Conservation (phyloP, 2,329 filamentous ascomycete genomes). For the Pestalotiopsis sp. region DNA sequence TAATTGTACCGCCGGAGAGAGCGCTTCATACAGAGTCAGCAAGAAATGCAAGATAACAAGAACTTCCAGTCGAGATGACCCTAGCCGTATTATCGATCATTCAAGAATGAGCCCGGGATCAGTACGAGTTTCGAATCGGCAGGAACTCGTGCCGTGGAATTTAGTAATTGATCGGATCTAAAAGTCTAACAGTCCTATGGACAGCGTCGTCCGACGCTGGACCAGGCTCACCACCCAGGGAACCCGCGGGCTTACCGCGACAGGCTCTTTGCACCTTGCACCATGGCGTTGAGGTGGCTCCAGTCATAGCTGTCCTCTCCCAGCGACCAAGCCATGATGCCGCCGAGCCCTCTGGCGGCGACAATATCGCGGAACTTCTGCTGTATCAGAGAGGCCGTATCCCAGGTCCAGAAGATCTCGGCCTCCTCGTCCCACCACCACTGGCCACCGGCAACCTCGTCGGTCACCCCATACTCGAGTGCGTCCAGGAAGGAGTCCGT, state of each 20-base stretch:
- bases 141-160: too few species aligned
- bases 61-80: too few species aligned
- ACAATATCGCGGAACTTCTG: slow-evolving; percentile 66
- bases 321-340: slow-evolving; percentile 76
- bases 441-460: slow-evolving; percentile 61
- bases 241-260: neutral
- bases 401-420: slow-evolving; percentile 74
- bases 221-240: neutral
- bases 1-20: neutral
- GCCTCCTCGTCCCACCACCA: slow-evolving; percentile 67
- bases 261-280: neutral
- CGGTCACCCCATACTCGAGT: slow-evolving; percentile 53
- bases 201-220: neutral
- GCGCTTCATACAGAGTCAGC: too few species aligned
- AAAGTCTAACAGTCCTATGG: neutral
- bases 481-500: slow-evolving; percentile 61
- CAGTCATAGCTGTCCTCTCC: slow-evolving; percentile 62
- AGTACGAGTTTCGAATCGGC: neutral
- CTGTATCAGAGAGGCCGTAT: slow-evolving; percentile 61
- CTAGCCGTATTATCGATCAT: too few species aligned
- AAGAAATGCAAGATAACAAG: too few species aligned
- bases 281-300: slow-evolving; percentile 37
- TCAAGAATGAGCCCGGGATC: neutral
- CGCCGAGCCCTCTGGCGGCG: slow-evolving; percentile 58
- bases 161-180: neutral